Evolutionary conservation across 1,284 basidiomycete genomes (phyloP).

Genomic region (Ceratobasidium papillatum): DNA sequence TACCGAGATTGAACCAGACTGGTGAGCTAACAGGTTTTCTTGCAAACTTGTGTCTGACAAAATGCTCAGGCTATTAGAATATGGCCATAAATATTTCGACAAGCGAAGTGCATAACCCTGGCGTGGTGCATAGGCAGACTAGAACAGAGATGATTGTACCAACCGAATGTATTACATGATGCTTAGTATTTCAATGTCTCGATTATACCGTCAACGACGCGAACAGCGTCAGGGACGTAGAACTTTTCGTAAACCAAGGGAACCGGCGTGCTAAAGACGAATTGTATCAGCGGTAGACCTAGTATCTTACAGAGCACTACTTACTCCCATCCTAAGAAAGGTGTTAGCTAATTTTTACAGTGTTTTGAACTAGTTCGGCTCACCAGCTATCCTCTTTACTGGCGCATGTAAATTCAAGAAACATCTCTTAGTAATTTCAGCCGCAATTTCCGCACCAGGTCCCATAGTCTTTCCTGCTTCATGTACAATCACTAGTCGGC

Average conservation of each 20-base stretch:
- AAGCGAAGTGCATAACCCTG: constrained; percentile 46
- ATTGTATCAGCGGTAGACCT: constrained; percentile 38
- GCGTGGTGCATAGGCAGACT: neutral
- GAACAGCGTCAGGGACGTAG: constrained; percentile 84
- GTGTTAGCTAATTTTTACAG: neutral
- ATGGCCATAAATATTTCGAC: constrained; percentile 60
- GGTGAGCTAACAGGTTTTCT: constrained; percentile 52
- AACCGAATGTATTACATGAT: neutral
- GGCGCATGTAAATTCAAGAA: constrained; percentile 89
- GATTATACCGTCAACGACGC: constrained; percentile 83
- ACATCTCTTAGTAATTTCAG: constrained; percentile 84
- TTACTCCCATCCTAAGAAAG: constrained; percentile 34
- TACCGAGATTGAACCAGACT: constrained; percentile 69
- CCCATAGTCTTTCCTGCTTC: constrained; percentile 87
- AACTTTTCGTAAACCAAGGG: constrained; percentile 90
- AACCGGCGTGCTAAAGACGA: constrained; percentile 69
- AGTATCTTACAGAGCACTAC: neutral
- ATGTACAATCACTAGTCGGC: constrained; percentile 87
- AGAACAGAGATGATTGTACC: neutral
- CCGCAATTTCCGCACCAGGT: constrained; percentile 86
- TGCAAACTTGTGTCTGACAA: constrained; percentile 7
- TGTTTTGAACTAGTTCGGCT: constrained; percentile 54
- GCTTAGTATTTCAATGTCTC: constrained; percentile 79
- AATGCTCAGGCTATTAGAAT: constrained; percentile 58
- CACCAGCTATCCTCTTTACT: constrained; percentile 84